Percentiles rank a stretch among this genome's conserved stretches.
Conservation (phyloP, 1,139 yeast species). For the Spencermartinsiella ligniputridi region DNA sequence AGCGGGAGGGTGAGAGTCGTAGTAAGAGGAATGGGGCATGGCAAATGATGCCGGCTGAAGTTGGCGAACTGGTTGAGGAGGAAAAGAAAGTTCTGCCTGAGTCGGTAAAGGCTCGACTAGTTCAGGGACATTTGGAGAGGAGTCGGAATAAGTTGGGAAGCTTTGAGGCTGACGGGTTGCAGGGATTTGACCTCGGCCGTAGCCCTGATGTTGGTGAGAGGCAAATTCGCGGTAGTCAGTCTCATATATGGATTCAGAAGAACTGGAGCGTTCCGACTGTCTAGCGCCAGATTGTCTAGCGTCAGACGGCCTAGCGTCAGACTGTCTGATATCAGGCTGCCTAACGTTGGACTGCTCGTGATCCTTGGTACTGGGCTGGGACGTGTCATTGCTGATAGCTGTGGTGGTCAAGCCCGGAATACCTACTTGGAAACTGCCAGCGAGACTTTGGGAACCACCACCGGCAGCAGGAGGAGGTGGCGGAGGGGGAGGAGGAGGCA, state of each 20-base stretch:
- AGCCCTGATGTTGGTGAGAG: background rate
- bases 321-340: background rate
- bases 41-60: constrained; percentile 5
- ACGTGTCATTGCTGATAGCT: background rate
- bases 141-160: constrained; percentile 16
- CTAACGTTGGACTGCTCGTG: background rate
- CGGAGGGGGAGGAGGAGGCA: background rate
- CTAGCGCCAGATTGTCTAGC: background rate
- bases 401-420: background rate
- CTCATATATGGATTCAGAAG: background rate
- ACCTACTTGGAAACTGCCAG: too few relatives aligned
- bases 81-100: background rate
- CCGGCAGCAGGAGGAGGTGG: background rate
- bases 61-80: constrained; percentile 3
- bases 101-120: background rate
- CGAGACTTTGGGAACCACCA: too few relatives aligned
- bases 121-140: constrained; percentile 18
- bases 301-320: background rate
- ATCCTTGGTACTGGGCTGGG: background rate
- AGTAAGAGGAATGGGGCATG: too few relatives aligned
- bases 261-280: background rate
- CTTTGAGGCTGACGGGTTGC: constrained; percentile 6
- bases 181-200: background rate
- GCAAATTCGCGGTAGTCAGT: background rate
- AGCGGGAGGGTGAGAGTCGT: too few relatives aligned